phyloP scores from a whole-genome alignment of 495 filamentous ascomycete species.

The Penicillium pancosmium region DNA sequence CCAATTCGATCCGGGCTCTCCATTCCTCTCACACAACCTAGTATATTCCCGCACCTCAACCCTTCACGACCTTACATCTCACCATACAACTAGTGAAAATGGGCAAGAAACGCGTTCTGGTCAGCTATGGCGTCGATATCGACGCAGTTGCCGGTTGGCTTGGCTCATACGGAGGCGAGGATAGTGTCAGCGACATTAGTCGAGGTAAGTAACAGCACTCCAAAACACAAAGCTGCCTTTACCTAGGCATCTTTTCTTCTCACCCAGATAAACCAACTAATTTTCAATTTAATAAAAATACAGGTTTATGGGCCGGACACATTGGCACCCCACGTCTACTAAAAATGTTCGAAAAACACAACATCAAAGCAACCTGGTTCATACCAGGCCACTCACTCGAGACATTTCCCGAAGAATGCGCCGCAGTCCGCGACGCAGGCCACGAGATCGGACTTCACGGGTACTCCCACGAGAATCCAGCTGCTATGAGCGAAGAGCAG shows the following conservation, averaged over 20 bases:
- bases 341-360: conserved; percentile 76
- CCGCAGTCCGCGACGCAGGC: conserved; percentile 70
- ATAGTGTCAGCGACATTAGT: conserved; percentile 68
- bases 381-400: conserved; percentile 81
- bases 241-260: background rate
- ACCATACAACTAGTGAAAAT: conserved; percentile 32
- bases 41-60: background rate
- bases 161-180: conserved; percentile 72
- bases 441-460: conserved; percentile 81
- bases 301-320: conserved; percentile 72
- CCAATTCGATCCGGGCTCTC: too few species aligned
- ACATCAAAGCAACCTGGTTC: conserved; percentile 84
- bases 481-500: conserved; percentile 71
- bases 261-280: background rate
- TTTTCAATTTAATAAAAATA: background rate
- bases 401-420: conserved; percentile 76
- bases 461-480: conserved; percentile 77
- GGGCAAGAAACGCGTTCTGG: conserved; percentile 64
- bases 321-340: conserved; percentile 71
- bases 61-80: conserved; percentile 4
- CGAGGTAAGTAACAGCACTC: conserved; percentile 45
- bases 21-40: background rate
- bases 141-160: conserved; percentile 76
- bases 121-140: conserved; percentile 62
- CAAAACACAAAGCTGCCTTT: background rate